Evolutionary conservation across 2,329 filamentous ascomycete genomes (phyloP).

Genomic region (Apiospora rasikravindrae): DNA sequence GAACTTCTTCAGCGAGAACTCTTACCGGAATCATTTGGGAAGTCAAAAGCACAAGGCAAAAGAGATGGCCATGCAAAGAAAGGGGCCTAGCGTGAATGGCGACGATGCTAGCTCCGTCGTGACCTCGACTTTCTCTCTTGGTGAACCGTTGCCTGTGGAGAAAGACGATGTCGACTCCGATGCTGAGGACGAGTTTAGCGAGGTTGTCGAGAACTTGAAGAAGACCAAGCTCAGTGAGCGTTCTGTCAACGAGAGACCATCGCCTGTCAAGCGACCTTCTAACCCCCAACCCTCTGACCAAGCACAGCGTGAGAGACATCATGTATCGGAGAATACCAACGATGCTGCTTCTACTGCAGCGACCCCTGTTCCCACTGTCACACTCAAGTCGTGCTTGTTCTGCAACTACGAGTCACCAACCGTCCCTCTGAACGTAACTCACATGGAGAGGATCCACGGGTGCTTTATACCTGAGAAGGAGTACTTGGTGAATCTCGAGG

Average conservation of each 20-base stretch:
- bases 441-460: slow-evolving; percentile 95
- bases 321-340: slow-evolving; percentile 41
- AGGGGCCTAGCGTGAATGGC: slow-evolving; percentile 49
- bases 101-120: slow-evolving; percentile 83
- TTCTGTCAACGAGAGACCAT: slow-evolving; percentile 42
- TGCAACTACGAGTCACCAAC: slow-evolving; percentile 86
- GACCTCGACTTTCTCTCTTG: slow-evolving; percentile 90
- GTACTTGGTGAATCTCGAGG: slow-evolving; percentile 82
- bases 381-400: slow-evolving; percentile 76
- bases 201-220: slow-evolving; percentile 79
- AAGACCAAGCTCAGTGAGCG: slow-evolving; percentile 55
- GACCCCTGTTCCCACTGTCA: slow-evolving; percentile 45
- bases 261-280: slow-evolving; percentile 59
- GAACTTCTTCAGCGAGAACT: slow-evolving; percentile 96
- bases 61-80: slow-evolving; percentile 54
- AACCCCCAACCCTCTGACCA: slow-evolving; percentile 53
- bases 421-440: slow-evolving; percentile 75
- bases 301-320: slow-evolving; percentile 51
- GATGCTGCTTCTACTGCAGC: slow-evolving; percentile 49
- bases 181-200: slow-evolving; percentile 75
- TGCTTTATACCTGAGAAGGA: slow-evolving; percentile 87
- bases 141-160: slow-evolving; percentile 69
- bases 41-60: slow-evolving; percentile 88
- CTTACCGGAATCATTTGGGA: slow-evolving; percentile 88
- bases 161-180: slow-evolving; percentile 64